These are phyloP conservation scores for Colletotrichum endophyticum DNA, from an alignment of 2,329 filamentous ascomycete genomes.

Conservation along the genomic window DNA sequence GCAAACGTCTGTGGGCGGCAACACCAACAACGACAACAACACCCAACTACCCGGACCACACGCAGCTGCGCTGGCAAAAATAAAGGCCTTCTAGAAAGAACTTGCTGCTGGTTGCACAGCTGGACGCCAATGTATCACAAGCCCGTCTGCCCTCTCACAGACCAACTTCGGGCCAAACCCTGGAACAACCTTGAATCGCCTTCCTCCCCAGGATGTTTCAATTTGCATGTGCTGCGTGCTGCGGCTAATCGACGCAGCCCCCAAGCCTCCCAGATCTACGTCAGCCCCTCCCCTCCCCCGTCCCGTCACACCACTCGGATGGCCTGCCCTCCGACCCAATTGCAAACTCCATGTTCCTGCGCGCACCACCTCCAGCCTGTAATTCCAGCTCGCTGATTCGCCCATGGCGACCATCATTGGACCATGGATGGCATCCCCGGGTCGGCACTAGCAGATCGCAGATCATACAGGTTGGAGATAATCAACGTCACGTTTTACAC, in stretches of 20 bases:
- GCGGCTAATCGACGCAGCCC: neutral
- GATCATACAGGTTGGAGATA: neutral
- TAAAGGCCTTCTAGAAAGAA: neutral
- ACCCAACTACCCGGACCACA: neutral
- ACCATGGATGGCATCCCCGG: neutral
- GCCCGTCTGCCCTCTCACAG: neutral
- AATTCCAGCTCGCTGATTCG: conserved; percentile 1
- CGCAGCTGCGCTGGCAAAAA: neutral
- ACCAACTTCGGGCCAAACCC: neutral
- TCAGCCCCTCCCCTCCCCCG: neutral
- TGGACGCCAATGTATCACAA: neutral
- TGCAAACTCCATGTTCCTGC: conserved; percentile 1
- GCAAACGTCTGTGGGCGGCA: neutral
- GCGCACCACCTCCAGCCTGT: neutral
- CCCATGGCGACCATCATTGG: neutral
- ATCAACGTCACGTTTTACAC: neutral
- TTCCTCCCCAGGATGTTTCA: neutral
- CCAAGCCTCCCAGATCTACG: conserved; percentile 6
- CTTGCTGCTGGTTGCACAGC: neutral
- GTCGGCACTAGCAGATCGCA: neutral
- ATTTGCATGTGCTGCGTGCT: neutral
- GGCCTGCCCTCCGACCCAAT: neutral
- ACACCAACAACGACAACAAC: neutral
- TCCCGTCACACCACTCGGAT: conserved; percentile 11
- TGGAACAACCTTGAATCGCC: neutral